A percentile compares a stretch with the other conserved stretches of the same genome.
These are phyloP conservation scores for Chalciporus sphaerocephalus DNA, from an alignment of 768 basidiomycete species.

Conservation along the genomic window DNA sequence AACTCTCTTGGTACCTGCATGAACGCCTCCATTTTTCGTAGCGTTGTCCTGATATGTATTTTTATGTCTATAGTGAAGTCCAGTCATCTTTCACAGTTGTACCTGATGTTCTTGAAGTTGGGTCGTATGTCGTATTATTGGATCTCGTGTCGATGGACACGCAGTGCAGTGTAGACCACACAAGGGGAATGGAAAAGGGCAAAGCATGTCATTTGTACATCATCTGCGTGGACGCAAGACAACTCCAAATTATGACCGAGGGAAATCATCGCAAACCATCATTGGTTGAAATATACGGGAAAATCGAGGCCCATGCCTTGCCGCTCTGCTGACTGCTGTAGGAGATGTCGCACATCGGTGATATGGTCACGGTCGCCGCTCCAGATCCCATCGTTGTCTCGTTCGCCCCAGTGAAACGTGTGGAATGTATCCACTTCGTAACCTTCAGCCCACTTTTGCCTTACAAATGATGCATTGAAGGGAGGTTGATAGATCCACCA, in stretches of 20 bases:
- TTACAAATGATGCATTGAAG: constrained; percentile 43
- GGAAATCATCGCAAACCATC: not conserved
- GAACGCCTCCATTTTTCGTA: constrained; percentile 28
- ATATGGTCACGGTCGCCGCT: constrained; percentile 32
- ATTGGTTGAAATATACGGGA: constrained; percentile 10
- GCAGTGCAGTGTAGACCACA: not conserved
- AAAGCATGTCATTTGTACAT: too few relatives aligned
- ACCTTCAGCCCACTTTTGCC: constrained; percentile 42
- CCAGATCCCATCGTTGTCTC: constrained; percentile 33
- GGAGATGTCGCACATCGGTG: constrained; percentile 34
- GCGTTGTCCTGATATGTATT: not conserved
- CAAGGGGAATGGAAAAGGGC: too few relatives aligned
- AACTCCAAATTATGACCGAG: not conserved
- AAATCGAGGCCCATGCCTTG: constrained; percentile 31
- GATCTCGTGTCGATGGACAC: not conserved
- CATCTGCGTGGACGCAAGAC: not conserved
- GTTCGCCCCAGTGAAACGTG: constrained; percentile 48
- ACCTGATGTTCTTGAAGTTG: not conserved
- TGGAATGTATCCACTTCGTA: constrained; percentile 51
- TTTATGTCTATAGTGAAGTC: not conserved
- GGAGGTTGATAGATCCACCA: constrained; percentile 50
- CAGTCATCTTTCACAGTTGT: constrained; percentile 6
- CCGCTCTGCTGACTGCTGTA: constrained; percentile 37
- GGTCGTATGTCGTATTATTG: not conserved
- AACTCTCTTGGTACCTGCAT: constrained; percentile 24